Evolutionary conservation across 1,284 basidiomycete genomes (phyloP).

Genomic region (Puccinia coronata): DNA sequence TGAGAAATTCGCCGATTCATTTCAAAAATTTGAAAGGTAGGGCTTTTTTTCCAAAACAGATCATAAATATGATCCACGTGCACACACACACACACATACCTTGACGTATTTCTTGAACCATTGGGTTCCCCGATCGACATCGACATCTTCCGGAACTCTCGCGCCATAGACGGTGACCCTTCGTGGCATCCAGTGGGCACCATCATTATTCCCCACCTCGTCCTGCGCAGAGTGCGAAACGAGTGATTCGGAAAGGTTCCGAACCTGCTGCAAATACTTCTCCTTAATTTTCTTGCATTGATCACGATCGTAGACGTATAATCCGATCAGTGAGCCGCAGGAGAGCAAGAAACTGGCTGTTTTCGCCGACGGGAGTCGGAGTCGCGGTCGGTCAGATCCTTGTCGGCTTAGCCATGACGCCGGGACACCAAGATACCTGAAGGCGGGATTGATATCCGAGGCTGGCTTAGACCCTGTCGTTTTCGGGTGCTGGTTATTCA

Average conservation of each 20-base stretch:
- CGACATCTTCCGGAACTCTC: slow-evolving; percentile 58
- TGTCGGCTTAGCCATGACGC: slow-evolving; percentile 52
- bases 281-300: slow-evolving; percentile 56
- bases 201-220: not conserved
- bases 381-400: slow-evolving; percentile 55
- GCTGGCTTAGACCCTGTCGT: not conserved
- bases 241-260: slow-evolving; percentile 55
- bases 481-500: not conserved
- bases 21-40: not conserved
- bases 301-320: slow-evolving; percentile 58
- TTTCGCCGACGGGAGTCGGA: slow-evolving; percentile 57
- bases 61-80: not conserved
- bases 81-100: slow-evolving; percentile 27
- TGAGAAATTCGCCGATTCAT: not conserved
- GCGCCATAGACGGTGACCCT: slow-evolving; percentile 57
- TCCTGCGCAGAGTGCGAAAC: slow-evolving; percentile 50
- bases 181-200: slow-evolving; percentile 55
- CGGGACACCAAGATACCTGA: slow-evolving; percentile 48
- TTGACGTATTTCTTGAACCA: slow-evolving; percentile 59
- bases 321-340: slow-evolving; percentile 54
- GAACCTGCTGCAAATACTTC: slow-evolving; percentile 57
- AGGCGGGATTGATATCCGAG: slow-evolving; percentile 42
- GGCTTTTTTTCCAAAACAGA: not conserved
- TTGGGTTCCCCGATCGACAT: slow-evolving; percentile 56
- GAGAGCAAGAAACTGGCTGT: slow-evolving; percentile 57